Evolutionary conservation across 1,284 basidiomycete species (phyloP), one percentile per base, ranked within the genome.

Genomic region (Wallemia mellicola): DNA sequence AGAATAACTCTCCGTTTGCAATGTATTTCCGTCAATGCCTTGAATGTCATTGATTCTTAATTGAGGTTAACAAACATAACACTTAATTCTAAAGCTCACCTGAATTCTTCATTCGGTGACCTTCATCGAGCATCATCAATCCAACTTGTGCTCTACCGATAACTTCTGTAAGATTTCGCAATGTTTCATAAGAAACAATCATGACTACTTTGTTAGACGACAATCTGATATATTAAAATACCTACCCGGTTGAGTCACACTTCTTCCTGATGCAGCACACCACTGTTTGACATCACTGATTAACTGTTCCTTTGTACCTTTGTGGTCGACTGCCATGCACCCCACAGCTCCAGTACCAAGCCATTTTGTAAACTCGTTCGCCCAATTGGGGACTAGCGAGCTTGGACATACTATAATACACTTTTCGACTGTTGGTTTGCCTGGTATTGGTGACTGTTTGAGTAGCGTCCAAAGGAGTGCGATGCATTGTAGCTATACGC

Each of bases 141-240:
- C 94, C 94, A 28, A 99, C 86, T 58, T 77, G 80, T 61, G 85
- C 85, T 61, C 76, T 78, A 1, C 79, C 79, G 2, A 94, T 74
- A 65, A 89, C 79, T 2, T 72, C 79, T 5, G 80, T 76, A 9
- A 94, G 72, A 1, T 82, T 82, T n/a, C 89, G 79, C 58, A 99
- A 75, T 0, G 89, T 95, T 69, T 99, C 92, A 66, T 99, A 99
- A 0, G 94, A 98, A 1, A 95, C 92, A 64, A 99, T 96, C 86
- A 98, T 88, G 56, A 98, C 92, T 89, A 60, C 15, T 28, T 25
- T 24, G n/a, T 63, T 28, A 61, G 25, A 30, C 24, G 59, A 59
- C 28, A 14, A 55, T 22, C 24, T 24, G 11, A 57, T 17, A 11
- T 27, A 48, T 33, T 27, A 28, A 59, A 48, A n/a, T 11, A 66